Base-by-base conservation (phyloP, 116 monocot species). In the Posidonia oceanica region DNA sequence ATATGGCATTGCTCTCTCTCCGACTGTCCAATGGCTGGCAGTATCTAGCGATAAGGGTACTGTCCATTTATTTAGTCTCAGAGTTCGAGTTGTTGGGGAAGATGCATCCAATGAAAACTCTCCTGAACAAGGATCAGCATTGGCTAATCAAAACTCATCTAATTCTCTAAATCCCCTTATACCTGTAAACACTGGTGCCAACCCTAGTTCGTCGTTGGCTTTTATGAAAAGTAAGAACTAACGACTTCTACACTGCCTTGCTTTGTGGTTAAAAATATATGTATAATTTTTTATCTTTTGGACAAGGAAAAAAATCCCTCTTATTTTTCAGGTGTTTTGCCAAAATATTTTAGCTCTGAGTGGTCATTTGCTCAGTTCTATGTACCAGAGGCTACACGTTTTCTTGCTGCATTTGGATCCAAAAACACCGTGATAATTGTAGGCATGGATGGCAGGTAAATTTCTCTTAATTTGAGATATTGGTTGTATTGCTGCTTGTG, bases 301-400 rank as follows among this genome's bases (percentile, higher is more conserved):
- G 29, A 29, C 0, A 29, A 29, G 29, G 29, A 29, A 29, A 29
- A 29, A 0, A 29, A 29, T 13, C n/a, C 1, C 38, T 39, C 5
- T 64, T 14, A 23, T 18, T 15, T 67, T 74, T 11, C 79, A 95
- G 94, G 91, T 18, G 82, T 91, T 17, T 70, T 95, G 69, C 94
- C 91, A 5, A 95, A 84, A 70, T 95, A 95, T 76, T 95, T 95
- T 72, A 95, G 94, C 77, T 95, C 94, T 42, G 94, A 95, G 71
- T 91, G 94, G 94, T 95, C 94, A 44, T 95, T 91, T 79, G 88
- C 91, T 76, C 94, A 88, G 61, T 91, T 91, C 68, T 91, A 77
- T 65, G 75, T 95, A 72, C 86, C 84, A 71, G 94, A 84, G 72
- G 71, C 66, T 15, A 81, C 82, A 57, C 80, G 74, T 8, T 88